Conservation (phyloP, 306 rosid genomes). For the Vigna unguiculata region DNA sequence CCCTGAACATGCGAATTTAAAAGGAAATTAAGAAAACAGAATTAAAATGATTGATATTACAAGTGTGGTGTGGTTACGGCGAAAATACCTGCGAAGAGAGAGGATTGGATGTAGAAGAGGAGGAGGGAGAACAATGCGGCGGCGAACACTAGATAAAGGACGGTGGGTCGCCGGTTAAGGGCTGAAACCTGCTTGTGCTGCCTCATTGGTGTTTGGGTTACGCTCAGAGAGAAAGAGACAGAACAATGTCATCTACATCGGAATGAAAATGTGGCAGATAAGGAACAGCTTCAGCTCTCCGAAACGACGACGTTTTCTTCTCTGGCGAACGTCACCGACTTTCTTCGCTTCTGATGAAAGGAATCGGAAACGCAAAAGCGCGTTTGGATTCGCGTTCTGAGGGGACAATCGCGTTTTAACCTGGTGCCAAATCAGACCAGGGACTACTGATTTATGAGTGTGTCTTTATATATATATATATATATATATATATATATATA, state of each 20-base stretch:
- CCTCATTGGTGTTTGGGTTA: constrained; percentile 57
- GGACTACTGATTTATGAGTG: no score
- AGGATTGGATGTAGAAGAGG: constrained; percentile 82
- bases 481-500: no score
- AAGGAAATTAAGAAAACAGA: not conserved
- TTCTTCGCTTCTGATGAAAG: not conserved
- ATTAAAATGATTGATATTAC: not conserved
- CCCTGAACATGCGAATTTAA: constrained; percentile 49
- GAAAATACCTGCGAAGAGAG: constrained; percentile 69
- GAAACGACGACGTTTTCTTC: constrained; percentile 41
- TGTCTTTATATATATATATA: no score
- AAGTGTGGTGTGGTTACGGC: not conserved
- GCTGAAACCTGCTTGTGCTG: constrained; percentile 50
- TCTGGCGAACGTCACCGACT: constrained; percentile 19
- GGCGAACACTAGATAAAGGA: constrained; percentile 72
- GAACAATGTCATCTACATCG: not conserved
- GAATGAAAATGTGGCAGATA: not conserved
- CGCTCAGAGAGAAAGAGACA: not conserved
- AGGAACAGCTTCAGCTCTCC: not conserved
- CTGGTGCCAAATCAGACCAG: not conserved
- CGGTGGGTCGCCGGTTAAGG: constrained; percentile 56
- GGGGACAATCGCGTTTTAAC: not conserved
- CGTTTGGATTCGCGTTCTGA: not conserved
- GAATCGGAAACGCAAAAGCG: not conserved
- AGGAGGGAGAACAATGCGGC: constrained; percentile 75